Conservation (phyloP, 176 grass and related monocot species). For the Zoysia japonica region DNA sequence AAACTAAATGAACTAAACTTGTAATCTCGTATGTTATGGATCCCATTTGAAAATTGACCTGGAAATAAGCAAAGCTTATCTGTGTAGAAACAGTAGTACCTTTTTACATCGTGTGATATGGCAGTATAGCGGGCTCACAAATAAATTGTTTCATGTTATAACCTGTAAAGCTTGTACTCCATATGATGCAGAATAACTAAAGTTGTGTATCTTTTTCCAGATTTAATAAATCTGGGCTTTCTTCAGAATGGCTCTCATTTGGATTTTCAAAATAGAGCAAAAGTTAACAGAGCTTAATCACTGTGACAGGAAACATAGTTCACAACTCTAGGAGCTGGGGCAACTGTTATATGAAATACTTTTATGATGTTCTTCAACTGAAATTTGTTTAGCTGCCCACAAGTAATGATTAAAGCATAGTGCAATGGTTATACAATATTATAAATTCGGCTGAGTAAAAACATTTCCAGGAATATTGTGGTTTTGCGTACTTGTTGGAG, state of each 20-base stretch:
- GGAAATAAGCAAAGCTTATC: background rate
- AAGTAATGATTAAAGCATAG: background rate
- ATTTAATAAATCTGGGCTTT: background rate
- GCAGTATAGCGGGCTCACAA: background rate
- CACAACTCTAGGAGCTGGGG: background rate
- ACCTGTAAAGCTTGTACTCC: background rate
- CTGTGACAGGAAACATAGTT: constrained; percentile 8
- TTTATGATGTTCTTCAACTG: background rate
- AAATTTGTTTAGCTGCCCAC: background rate
- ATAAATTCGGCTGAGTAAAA: background rate
- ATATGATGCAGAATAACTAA: constrained; percentile 1
- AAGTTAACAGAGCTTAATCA: background rate
- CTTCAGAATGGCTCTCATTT: background rate
- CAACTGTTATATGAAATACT: background rate
- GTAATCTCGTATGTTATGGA: background rate
- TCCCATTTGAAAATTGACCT: background rate
- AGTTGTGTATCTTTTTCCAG: background rate
- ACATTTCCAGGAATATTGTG: background rate
- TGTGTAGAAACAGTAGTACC: constrained; percentile 7
- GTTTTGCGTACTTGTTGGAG: constrained; percentile 14
- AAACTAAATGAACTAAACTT: constrained; percentile 3
- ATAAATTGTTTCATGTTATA: constrained; percentile 18
- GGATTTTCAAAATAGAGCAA: background rate
- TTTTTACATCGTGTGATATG: background rate
- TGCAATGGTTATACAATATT: background rate